These are phyloP conservation scores for Phytophthora tentaculata DNA, from an alignment of 352 stramenopile genomes.

Conservation along the genomic window DNA sequence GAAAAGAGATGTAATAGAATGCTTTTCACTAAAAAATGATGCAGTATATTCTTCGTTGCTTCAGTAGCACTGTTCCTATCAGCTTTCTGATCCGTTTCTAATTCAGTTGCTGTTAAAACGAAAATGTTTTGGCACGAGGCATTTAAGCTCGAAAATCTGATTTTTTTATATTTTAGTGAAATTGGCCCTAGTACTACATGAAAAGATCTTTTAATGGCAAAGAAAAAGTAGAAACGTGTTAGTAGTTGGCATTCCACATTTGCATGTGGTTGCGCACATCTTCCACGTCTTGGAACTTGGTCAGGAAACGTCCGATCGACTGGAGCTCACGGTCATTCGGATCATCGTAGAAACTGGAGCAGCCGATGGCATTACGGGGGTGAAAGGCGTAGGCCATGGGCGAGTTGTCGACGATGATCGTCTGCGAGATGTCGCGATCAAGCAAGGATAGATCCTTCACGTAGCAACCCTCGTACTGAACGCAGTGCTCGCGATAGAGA, in stretches of 20 bases:
- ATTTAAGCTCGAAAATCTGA: too few species aligned
- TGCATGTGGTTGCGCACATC: constrained; percentile 77
- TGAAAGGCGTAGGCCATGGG: constrained; percentile 98
- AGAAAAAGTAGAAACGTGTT: not conserved
- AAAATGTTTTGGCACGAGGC: too few species aligned
- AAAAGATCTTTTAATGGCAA: too few species aligned
- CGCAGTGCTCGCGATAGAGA: constrained; percentile 95
- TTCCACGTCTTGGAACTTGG: constrained; percentile 53
- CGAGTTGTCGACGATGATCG: constrained; percentile 99
- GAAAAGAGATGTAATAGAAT: too few species aligned
- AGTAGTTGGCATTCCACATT: constrained; percentile 43
- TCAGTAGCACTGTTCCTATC: too few species aligned
- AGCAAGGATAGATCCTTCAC: constrained; percentile 98
- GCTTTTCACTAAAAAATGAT: too few species aligned
- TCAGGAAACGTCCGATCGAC: constrained; percentile 73
- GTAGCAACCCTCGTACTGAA: constrained; percentile 96
- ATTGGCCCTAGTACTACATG: too few species aligned
- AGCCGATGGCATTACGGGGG: constrained; percentile 87
- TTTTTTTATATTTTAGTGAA: too few species aligned
- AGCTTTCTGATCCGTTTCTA: too few species aligned
- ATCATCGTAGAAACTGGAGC: constrained; percentile 93
- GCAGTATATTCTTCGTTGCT: too few species aligned
- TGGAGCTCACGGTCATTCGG: constrained; percentile 88
- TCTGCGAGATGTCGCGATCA: constrained; percentile 92
- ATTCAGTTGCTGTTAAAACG: too few species aligned